Evolutionary conservation across 805 yeast species (phyloP), one percentile per base, ranked within the genome.

Genomic region (Phaffomyces opuntiae): DNA sequence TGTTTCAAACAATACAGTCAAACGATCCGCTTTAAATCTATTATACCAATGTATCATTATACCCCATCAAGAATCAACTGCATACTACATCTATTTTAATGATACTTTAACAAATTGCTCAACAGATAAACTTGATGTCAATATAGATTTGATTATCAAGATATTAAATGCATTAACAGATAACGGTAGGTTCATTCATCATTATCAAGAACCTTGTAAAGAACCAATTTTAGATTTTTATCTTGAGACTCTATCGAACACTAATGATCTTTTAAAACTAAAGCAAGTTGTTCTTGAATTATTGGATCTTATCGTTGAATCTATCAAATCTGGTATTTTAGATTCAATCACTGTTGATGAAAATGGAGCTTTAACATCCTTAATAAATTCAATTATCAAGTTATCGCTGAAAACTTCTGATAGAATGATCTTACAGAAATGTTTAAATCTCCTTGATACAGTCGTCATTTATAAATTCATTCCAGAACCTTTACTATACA

Each of bases 31-130:
- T 0, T 61, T 86, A 32, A 61, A 68, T 16, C 65, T 88, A 24
- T 60, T 86, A 55, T 56, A 63, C 7, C 68, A 70, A 42, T 83
- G 95, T 60, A 77, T 83, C 9, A 57, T 60, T 21, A 56, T 60
- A 19, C 66, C 72, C 34, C 80, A 78, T 48, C 64, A 70, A 14
- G 67, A 78, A 9, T 73, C 76, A 1, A 69, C 77, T 6, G 63
- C 77, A 8, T 65, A 74, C 42, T 56, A 80, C 42, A 67, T 74
- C 44, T 84, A 80, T 61, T 87, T 81, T 60, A 68, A 74, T 45
- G 84, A 81, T 41, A 74, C 86, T 1, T 61, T 77, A 32, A 53
- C 56, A 4, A 72, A 62, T 48, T 73, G 81, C 48, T 53, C 49
- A 47, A 55, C 51, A 21, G 56, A 48, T 13, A 53, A 47, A 14